Conservation (phyloP, 1,284 basidiomycete genomes). For the Leccinum subatratum region DNA sequence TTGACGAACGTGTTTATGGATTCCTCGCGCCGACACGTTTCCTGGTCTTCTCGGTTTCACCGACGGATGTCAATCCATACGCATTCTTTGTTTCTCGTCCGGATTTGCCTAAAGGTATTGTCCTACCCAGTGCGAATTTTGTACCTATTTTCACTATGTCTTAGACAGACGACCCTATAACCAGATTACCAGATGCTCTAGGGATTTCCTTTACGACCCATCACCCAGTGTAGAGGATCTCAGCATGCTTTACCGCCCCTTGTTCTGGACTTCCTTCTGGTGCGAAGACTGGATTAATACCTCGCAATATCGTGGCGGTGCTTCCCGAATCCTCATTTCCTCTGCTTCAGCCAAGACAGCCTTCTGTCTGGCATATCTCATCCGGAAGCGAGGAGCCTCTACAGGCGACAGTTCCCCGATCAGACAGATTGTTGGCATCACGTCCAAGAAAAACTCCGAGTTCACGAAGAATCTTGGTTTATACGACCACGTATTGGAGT, state of each 20-base stretch:
- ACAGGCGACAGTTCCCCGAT: constrained; percentile 16
- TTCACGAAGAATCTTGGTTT: constrained; percentile 51
- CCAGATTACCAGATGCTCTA: constrained; percentile 52
- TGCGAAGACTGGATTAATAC: constrained; percentile 60
- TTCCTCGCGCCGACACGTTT: constrained; percentile 57
- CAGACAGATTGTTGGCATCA: constrained; percentile 48
- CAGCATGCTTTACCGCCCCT: constrained; percentile 60
- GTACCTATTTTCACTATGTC: background rate
- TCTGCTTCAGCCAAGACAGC: constrained; percentile 66
- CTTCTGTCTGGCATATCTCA: constrained; percentile 57
- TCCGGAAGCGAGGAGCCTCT: constrained; percentile 35
- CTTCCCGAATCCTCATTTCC: constrained; percentile 48
- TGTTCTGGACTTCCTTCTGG: constrained; percentile 70
- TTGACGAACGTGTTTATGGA: constrained; percentile 59
- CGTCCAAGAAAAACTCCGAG: constrained; percentile 48
- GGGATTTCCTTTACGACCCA: constrained; percentile 49
- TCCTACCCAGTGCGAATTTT: background rate
- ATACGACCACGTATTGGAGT: constrained; percentile 52
- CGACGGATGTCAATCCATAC: constrained; percentile 46
- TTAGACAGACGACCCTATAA: constrained; percentile 63
- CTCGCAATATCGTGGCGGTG: constrained; percentile 43
- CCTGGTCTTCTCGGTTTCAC: constrained; percentile 47
- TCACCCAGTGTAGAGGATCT: constrained; percentile 48
- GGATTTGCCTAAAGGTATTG: constrained; percentile 51
- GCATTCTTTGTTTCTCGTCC: constrained; percentile 52